Conservation (phyloP, 108 stramenopile genomes). For the Skeletonema grethae region DNA sequence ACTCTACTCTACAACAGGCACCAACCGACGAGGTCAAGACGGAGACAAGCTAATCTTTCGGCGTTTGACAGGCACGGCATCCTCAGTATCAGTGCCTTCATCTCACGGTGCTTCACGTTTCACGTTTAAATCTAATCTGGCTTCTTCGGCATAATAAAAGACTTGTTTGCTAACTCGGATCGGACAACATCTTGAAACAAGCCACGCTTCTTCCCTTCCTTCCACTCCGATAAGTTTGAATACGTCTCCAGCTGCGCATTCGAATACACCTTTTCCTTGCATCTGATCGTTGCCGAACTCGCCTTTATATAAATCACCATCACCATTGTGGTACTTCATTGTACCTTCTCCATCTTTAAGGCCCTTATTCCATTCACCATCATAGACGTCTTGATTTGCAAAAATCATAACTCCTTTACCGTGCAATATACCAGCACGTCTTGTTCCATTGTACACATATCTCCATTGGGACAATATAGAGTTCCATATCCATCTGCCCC, state of each 20-base stretch:
- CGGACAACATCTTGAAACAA: conserved; percentile 7
- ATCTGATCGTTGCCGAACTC: conserved; percentile 18
- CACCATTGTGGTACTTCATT: conserved; percentile 35
- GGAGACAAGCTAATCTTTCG: not conserved
- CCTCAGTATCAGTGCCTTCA: not conserved
- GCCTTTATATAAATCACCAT: conserved; percentile 24
- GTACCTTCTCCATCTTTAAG: conserved; percentile 36
- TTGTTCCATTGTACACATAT: conserved; percentile 43
- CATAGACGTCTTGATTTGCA: conserved; percentile 36
- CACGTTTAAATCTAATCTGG: not conserved
- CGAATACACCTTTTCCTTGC: conserved; percentile 34
- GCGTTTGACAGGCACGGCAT: not conserved
- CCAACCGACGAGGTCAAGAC: too few relatives aligned
- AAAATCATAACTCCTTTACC: conserved; percentile 14
- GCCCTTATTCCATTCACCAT: conserved; percentile 3
- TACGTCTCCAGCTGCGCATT: not conserved
- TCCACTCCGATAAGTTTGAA: conserved; percentile 21
- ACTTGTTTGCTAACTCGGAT: not conserved
- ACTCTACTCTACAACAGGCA: too few relatives aligned
- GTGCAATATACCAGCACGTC: conserved; percentile 48
- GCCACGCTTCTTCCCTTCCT: conserved; percentile 44
- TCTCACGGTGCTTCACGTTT: not conserved
- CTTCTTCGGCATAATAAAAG: not conserved
- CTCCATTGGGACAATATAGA: too few relatives aligned
- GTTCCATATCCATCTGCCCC: conserved; percentile 53